Conservation (phyloP, 441 rosid species). For the Dalechampia spathulata region DNA sequence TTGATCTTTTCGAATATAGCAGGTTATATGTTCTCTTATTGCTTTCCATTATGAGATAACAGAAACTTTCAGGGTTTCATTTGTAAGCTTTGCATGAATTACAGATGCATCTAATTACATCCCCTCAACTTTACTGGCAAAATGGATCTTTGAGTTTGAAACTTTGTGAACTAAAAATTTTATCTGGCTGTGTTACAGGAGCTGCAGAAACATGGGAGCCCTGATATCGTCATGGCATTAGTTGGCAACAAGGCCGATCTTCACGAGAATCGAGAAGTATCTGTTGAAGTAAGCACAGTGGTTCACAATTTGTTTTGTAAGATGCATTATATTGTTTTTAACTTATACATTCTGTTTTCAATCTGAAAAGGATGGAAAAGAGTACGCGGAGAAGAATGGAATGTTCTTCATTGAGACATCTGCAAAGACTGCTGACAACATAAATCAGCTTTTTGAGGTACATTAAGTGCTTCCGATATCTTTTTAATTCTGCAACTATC, state of each 20-base stretch:
- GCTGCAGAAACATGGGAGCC: constrained; percentile 94
- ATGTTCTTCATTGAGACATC: constrained; percentile 99
- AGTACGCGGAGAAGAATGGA: constrained; percentile 90
- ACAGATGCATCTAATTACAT: background rate
- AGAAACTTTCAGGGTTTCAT: background rate
- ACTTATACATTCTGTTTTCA: constrained; percentile 9
- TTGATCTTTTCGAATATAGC: background rate
- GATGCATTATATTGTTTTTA: background rate
- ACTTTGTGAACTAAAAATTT: background rate
- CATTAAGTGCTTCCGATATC: background rate
- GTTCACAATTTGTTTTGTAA: too few relatives aligned
- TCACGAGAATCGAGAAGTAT: constrained; percentile 75
- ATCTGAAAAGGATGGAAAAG: constrained; percentile 64
- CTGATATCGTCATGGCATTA: constrained; percentile 91
- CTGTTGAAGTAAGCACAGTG: constrained; percentile 46
- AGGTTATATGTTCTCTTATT: background rate
- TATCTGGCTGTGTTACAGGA: constrained; percentile 40
- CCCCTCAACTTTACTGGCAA: background rate
- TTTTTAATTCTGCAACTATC: background rate
- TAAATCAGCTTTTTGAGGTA: constrained; percentile 92
- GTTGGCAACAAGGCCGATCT: constrained; percentile 99
- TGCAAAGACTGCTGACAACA: constrained; percentile 96
- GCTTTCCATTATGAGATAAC: background rate
- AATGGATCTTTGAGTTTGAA: background rate
- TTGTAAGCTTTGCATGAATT: background rate